phyloP scores from a whole-genome alignment of 228 moss, liverwort and hornwort genomes.

The Sphagnum fallax region DNA sequence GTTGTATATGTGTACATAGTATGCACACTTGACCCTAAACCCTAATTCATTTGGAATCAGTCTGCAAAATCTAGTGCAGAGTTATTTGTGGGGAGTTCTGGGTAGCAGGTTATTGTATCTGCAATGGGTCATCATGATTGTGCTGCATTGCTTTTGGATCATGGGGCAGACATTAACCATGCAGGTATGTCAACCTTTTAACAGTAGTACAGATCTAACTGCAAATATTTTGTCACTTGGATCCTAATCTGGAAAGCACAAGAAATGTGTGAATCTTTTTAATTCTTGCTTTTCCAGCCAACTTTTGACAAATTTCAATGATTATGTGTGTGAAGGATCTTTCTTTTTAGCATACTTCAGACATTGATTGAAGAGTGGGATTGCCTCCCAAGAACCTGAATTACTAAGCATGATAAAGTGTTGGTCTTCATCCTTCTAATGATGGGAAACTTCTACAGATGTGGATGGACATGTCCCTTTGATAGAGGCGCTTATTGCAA shows the following conservation, averaged over 20 bases:
- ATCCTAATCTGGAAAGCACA: background rate
- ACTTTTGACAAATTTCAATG: too few relatives aligned
- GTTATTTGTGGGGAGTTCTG: background rate
- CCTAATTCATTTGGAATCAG: background rate
- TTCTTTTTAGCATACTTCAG: too few relatives aligned
- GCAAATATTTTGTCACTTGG: background rate
- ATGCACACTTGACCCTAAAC: too few relatives aligned
- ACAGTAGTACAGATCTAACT: background rate
- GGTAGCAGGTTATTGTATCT: slow-evolving; percentile 64
- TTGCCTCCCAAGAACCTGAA: too few relatives aligned
- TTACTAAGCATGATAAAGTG: too few relatives aligned
- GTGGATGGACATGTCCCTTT: slow-evolving; percentile 61
- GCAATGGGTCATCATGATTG: slow-evolving; percentile 75
- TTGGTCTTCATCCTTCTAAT: too few relatives aligned
- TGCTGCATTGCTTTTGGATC: slow-evolving; percentile 57
- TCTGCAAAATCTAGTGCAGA: background rate
- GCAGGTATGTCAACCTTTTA: slow-evolving; percentile 29
- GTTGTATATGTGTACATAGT: too few relatives aligned
- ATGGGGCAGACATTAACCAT: slow-evolving; percentile 59
- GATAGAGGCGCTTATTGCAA: slow-evolving; percentile 54
- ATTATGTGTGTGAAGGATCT: too few relatives aligned
- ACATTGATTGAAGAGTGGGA: too few relatives aligned
- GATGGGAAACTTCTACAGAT: slow-evolving; percentile 39
- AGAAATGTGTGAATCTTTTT: background rate
- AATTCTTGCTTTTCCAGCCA: background rate